Evolutionary conservation across 257 asterid species (phyloP), one percentile per base, ranked within the genome.

Genomic region (Sherardia arvensis): DNA sequence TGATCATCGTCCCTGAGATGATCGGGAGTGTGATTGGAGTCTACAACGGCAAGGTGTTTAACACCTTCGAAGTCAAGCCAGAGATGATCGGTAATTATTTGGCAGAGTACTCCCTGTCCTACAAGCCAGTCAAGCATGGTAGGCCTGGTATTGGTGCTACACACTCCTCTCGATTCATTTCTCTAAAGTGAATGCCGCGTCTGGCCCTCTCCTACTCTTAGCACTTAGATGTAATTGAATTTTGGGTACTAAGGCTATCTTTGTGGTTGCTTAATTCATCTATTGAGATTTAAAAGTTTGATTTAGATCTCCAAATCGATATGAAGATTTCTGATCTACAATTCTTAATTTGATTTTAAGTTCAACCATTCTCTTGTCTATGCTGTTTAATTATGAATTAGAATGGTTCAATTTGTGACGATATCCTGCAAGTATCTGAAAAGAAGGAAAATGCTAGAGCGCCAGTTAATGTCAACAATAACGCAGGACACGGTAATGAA

Each of bases 101-200:
- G 1, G 97, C 97, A 0, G 97, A 89, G 85, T 89, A 86, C 71
- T 89, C 95, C 0, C 87, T 89, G 22, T 81, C 94, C 15, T 89
- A 89, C 91, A 87, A 84, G 76, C 95, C 97, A 0, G 95, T 87
- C 22, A 89, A 86, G 84, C 96, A 89, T 15, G 96, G 96, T 47
- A 83, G 96, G 67, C 96, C 96, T 0, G 95, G 95, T 81, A 86
- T 89, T 70, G 97, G 95, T 74, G 97, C 97, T 8, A 90, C 97
- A 53, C 97, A 90, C 78, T 90, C 97, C 32, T 90, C 97, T 36
- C 77, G 97, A 79, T 90, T 90, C 74, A 90, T 90, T 73, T 94
- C 95, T 48, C 91, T 90, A 25, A 90, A 90, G 85, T 90, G 74
- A 81, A 49, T 43, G 51, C 51, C 17, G 5, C 20, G 14, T 10